phyloP scores from a whole-genome alignment of 2,329 filamentous ascomycete genomes.

The Calonectria pauciramosa region DNA sequence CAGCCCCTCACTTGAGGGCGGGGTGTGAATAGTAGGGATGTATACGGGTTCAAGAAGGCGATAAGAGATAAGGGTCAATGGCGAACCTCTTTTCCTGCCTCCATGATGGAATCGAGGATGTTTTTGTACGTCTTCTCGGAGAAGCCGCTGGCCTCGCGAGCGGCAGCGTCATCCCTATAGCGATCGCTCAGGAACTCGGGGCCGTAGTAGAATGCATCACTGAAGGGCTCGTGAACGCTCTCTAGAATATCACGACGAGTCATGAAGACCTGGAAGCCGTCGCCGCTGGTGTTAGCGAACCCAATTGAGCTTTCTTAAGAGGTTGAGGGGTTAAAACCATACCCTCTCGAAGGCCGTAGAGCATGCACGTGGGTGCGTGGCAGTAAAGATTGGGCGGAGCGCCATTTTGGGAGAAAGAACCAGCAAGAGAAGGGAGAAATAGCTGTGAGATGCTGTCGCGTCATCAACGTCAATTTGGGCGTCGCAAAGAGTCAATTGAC shows the following conservation, averaged over 20 bases:
- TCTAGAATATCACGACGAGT: constrained; percentile 85
- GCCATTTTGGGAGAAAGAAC: constrained; percentile 69
- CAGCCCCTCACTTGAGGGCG: constrained; percentile 19
- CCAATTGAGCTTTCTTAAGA: background rate
- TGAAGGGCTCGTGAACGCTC: constrained; percentile 95
- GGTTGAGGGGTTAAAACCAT: constrained; percentile 47
- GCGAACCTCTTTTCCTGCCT: constrained; percentile 80
- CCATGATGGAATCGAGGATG: constrained; percentile 82
- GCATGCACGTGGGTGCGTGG: constrained; percentile 93
- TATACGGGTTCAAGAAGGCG: constrained; percentile 37
- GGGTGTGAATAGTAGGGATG: constrained; percentile 31
- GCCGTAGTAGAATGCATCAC: constrained; percentile 96
- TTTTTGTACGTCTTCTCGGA: constrained; percentile 79
- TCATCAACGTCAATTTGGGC: constrained; percentile 35
- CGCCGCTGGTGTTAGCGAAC: background rate
- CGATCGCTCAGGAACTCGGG: constrained; percentile 87
- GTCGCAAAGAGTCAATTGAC: constrained; percentile 32
- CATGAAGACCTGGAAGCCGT: constrained; percentile 85
- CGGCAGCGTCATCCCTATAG: constrained; percentile 77
- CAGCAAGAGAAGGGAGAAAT: constrained; percentile 47
- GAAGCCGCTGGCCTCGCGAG: constrained; percentile 74
- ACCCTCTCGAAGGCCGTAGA: constrained; percentile 98
- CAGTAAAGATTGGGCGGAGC: constrained; percentile 83
- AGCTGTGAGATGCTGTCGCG: constrained; percentile 41
- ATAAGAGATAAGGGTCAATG: constrained; percentile 25